Evolutionary conservation across 2,329 filamentous ascomycete genomes (phyloP).

Genomic region (Diaporthe citrichinensis): DNA sequence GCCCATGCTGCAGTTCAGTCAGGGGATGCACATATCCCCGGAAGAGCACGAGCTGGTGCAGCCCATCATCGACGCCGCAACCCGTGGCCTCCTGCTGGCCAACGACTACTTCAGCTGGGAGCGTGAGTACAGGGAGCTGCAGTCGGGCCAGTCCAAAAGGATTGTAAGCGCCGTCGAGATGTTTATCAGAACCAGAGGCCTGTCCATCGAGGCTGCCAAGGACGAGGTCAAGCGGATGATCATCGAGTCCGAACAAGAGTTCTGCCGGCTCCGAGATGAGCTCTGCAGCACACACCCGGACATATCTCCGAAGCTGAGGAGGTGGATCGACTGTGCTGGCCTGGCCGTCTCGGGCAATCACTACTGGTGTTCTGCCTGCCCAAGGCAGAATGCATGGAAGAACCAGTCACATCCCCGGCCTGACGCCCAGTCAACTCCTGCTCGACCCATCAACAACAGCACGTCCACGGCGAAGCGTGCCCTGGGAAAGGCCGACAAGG

Average conservation of each 20-base stretch:
- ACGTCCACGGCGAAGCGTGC: neutral
- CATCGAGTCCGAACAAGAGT: neutral
- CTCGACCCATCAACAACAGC: neutral
- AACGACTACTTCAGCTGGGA: constrained; percentile 18
- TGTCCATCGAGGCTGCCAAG: neutral
- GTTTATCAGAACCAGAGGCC: constrained; percentile 7
- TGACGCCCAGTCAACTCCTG: neutral
- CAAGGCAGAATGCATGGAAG: neutral
- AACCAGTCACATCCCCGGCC: neutral
- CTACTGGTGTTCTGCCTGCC: constrained; percentile 5
- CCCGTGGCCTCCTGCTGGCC: neutral
- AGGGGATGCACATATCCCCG: neutral
- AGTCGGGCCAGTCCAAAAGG: neutral
- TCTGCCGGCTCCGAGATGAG: neutral
- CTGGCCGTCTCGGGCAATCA: neutral
- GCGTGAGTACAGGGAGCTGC: neutral
- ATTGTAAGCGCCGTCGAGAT: constrained; percentile 6
- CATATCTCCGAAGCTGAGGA: neutral
- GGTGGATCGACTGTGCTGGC: neutral
- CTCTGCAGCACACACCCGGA: neutral
- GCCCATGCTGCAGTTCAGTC: constrained; percentile 2
- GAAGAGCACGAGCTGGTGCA: neutral
- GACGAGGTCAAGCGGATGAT: neutral
- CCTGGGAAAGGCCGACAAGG: neutral
- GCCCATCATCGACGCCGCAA: neutral